Conservation (phyloP, 257 asterid species). For the Striga asiatica region DNA sequence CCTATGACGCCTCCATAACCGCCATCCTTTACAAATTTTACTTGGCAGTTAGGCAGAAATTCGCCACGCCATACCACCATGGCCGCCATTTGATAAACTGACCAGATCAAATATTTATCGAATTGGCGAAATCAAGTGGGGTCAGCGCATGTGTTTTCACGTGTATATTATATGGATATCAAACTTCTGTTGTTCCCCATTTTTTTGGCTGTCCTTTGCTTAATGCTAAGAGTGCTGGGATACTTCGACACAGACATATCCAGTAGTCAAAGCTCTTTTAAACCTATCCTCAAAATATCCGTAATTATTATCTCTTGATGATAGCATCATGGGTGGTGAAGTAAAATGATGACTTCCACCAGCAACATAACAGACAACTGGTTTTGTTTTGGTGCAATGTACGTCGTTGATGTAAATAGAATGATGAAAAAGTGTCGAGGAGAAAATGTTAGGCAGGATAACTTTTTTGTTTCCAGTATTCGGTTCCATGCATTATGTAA, state of each 20-base stretch:
- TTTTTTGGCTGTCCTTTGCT: neutral
- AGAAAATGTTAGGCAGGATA: neutral
- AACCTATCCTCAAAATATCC: neutral
- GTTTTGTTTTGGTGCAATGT: neutral
- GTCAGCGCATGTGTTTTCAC: neutral
- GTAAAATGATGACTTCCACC: neutral
- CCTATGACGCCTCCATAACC: no score
- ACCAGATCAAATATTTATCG: slow-evolving; percentile 5
- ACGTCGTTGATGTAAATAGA: neutral
- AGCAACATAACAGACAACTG: neutral
- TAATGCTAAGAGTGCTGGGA: slow-evolving; percentile 1
- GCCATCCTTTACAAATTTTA: no score
- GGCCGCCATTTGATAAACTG: no score
- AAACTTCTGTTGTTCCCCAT: neutral
- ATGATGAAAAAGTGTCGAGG: slow-evolving; percentile 3
- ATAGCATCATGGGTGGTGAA: neutral
- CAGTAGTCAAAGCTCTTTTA: slow-evolving; percentile 1
- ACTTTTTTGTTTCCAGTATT: neutral
- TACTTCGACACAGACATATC: slow-evolving; percentile 11
- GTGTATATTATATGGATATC: neutral
- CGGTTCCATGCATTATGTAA: neutral
- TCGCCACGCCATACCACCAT: no score
- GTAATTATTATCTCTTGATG: neutral
- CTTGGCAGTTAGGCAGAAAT: no score
- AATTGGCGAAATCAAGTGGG: slow-evolving; percentile 1